These are phyloP conservation scores for Larix sibirica DNA, from an alignment of 83 land plant species.

Conservation along the genomic window DNA sequence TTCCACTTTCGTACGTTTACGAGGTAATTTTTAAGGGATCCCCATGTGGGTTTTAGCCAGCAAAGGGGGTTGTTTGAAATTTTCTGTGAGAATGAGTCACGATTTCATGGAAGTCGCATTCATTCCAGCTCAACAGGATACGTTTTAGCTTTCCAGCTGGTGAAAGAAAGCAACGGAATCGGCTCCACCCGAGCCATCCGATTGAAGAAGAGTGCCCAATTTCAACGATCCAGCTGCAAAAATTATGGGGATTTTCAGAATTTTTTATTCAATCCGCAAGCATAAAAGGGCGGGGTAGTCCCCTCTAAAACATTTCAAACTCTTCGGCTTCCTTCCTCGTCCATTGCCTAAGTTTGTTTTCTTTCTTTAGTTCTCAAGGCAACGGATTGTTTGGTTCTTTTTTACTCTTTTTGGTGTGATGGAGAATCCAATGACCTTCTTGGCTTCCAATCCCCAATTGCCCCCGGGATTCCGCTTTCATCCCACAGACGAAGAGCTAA, in stretches of 20 bases:
- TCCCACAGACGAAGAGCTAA: neutral
- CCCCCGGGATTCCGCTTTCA: neutral
- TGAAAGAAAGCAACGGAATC: slow-evolving; percentile 6
- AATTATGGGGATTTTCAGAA: neutral
- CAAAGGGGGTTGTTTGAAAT: neutral
- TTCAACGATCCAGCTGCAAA: neutral
- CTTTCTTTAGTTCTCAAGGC: no score
- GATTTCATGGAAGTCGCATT: neutral
- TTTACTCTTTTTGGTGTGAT: neutral
- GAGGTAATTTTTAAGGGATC: neutral
- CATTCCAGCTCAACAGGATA: slow-evolving; percentile 13
- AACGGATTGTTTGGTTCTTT: no score
- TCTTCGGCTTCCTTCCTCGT: neutral
- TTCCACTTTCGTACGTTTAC: neutral
- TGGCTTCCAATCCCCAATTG: neutral
- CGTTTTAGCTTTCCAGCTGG: slow-evolving; percentile 11
- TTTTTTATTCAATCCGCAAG: slow-evolving; percentile 3
- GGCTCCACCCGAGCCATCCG: neutral
- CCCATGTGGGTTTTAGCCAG: neutral
- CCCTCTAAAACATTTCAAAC: slow-evolving; percentile 19
- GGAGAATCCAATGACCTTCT: neutral
- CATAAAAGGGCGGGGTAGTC: slow-evolving; percentile 4
- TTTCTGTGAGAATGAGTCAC: neutral
- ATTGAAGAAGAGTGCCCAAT: no score
- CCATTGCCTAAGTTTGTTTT: neutral